These are phyloP conservation scores for Acacia melanoxylon DNA, from an alignment of 306 rosid species.

Conservation along the genomic window DNA sequence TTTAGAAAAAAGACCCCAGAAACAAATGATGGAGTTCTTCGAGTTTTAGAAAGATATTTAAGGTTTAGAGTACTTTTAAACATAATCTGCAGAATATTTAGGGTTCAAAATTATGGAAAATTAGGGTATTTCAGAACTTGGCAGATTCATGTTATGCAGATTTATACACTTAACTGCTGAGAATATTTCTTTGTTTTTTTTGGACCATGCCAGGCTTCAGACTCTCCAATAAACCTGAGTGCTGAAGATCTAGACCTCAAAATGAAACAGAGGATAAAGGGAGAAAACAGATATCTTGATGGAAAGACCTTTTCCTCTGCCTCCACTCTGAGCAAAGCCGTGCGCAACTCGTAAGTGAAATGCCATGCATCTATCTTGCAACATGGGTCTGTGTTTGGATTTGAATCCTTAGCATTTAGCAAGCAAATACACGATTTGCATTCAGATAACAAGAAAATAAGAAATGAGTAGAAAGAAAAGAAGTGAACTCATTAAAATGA, in stretches of 20 bases:
- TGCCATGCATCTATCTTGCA: not conserved
- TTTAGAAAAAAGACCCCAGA: not conserved
- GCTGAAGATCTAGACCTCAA: conserved; percentile 65
- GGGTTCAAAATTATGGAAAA: not conserved
- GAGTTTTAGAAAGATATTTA: conserved; percentile 2
- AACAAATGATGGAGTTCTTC: not conserved
- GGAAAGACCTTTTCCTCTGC: conserved; percentile 72
- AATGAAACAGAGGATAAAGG: conserved; percentile 61
- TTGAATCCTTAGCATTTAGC: not conserved
- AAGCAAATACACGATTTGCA: not conserved
- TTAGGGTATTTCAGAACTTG: not conserved
- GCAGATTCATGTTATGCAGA: not conserved
- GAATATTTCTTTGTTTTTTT: not conserved
- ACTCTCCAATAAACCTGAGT: conserved; percentile 50
- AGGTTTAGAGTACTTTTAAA: not conserved
- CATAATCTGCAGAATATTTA: not conserved
- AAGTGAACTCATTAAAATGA: not conserved
- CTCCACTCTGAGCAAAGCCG: conserved; percentile 73
- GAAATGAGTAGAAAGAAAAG: not conserved
- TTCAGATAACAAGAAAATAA: not conserved
- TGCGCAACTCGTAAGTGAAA: conserved; percentile 61
- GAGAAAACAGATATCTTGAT: conserved; percentile 72
- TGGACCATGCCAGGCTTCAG: conserved; percentile 55
- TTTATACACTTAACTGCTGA: not conserved
- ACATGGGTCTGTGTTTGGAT: not conserved